Base-by-base conservation (phyloP, 192 early-diverging fungal species). In the Backusella circina region DNA sequence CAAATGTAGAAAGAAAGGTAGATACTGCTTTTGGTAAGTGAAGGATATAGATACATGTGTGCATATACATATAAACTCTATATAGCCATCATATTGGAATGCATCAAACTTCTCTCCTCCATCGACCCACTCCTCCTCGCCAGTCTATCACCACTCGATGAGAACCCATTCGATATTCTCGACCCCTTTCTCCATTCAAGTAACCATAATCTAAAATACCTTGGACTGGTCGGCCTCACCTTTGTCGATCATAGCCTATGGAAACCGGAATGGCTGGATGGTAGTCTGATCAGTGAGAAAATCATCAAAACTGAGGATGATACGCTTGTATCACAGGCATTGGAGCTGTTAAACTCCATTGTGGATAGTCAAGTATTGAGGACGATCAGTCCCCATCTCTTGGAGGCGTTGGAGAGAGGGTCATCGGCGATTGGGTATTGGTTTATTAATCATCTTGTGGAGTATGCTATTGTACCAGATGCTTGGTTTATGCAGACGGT, bases 121-220 rank as follows among this genome's bases (percentile, higher is more conserved):
- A 68, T 76, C 15, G 75, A 64, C 10, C 73, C 72, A 21, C 9
- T 44, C 0, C 15, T 74, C 1, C 31, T 74, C 2, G 44, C 41
- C 23, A 35, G 39, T 28, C 67, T 70, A 0, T 33, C 47, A 16
- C 68, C 35, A 30, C 28, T 35, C 18, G 78, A 75, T 0, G 8
- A 50, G 35, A 31, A 71, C 7, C 72, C 70, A n/a, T 72, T 79
- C 21, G 28, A 75, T 1, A 44, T 77, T 7, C 30, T 81, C 16
- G 37, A 74, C 16, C 16, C 13, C 13, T 88, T 84, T 67, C 71
- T 85, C 6, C 77, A 80, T 1, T 81, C 87, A 1, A 65, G 74
- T 2, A 88, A 88, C 72, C 84, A 82, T 32, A 88, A 84, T 35
- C 72, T 86, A 30, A 86, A 86, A 33, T 88, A 87, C 44, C 65